These are phyloP conservation scores for Phytopythium cucurbitacearum DNA, from an alignment of 352 stramenopile genomes.

Conservation along the genomic window DNA sequence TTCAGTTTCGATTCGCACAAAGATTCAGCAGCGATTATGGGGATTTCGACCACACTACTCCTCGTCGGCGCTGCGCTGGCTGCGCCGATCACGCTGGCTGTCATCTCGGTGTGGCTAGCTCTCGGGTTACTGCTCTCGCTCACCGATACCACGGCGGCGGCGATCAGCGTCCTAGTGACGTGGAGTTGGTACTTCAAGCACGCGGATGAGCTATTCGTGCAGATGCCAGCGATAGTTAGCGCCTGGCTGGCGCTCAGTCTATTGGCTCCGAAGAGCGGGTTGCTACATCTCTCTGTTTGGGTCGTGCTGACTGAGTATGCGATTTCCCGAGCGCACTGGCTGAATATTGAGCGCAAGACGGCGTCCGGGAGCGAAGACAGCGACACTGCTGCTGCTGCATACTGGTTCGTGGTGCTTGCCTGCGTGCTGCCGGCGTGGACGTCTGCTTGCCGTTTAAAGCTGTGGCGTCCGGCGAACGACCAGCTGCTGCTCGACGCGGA, in stretches of 20 bases:
- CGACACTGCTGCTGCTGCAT: neutral
- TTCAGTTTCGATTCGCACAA: no score
- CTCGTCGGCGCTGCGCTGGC: slow-evolving; percentile 5
- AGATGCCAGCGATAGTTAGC: slow-evolving; percentile 10
- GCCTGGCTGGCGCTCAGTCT: slow-evolving; percentile 8
- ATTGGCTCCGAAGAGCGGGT: slow-evolving; percentile 7
- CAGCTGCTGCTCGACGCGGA: slow-evolving; percentile 36
- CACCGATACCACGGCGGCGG: slow-evolving; percentile 1
- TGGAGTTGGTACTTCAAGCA: slow-evolving; percentile 15
- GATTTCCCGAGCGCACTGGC: neutral
- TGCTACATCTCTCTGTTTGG: slow-evolving; percentile 19
- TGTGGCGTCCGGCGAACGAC: slow-evolving; percentile 46
- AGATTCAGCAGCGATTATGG: no score
- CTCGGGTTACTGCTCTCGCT: slow-evolving; percentile 18
- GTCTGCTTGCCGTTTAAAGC: slow-evolving; percentile 15
- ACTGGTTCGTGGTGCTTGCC: slow-evolving; percentile 10
- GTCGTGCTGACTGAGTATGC: slow-evolving; percentile 12
- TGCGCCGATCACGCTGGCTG: slow-evolving; percentile 11
- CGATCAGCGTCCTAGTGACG: slow-evolving; percentile 10
- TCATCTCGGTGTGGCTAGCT: slow-evolving; percentile 9
- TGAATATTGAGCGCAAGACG: no score
- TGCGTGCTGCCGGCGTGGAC: slow-evolving; percentile 22
- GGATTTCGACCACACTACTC: neutral
- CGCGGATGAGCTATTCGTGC: slow-evolving; percentile 3
- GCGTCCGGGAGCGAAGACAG: no score